Conservation (phyloP, 2,329 filamentous ascomycete species). For the Thermothelomyces thermophilus region DNA sequence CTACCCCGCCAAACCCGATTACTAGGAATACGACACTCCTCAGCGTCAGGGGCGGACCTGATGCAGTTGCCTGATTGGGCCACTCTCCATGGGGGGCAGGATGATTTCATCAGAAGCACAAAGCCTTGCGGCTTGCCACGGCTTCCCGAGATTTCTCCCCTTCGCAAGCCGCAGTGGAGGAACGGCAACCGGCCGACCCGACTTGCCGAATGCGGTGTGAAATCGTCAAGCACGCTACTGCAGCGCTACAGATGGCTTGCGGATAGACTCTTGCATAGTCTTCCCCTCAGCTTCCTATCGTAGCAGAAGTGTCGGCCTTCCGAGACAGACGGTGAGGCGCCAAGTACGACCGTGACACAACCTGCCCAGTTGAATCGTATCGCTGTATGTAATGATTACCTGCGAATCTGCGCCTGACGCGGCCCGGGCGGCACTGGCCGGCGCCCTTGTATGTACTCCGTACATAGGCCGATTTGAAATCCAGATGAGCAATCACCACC, state of each 20-base stretch:
- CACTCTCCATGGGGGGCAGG: neutral
- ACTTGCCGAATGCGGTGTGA: neutral
- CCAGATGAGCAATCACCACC: constrained; percentile 15
- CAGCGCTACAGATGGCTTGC: constrained; percentile 3
- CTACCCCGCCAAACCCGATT: neutral
- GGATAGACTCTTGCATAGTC: constrained; percentile 7
- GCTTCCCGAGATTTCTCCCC: neutral
- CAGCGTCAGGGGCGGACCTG: neutral
- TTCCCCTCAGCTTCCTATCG: constrained; percentile 5
- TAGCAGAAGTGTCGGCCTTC: neutral
- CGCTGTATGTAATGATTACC: constrained; percentile 7
- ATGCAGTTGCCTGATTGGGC: too few species aligned
- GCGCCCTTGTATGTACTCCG: neutral
- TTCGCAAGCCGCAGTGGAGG: too few species aligned
- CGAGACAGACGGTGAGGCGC: constrained; percentile 9
- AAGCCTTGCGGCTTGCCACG: constrained; percentile 10
- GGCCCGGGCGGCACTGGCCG: neutral
- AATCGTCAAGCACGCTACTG: neutral
- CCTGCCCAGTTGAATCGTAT: constrained; percentile 7
- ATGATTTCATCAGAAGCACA: constrained; percentile 4
- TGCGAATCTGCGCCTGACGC: neutral
- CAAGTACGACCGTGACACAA: neutral
- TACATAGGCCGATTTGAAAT: constrained; percentile 17
- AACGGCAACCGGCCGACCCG: too few species aligned
- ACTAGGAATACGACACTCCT: constrained; percentile 4